Base-by-base conservation (phyloP, 345 rosid genomes). In the Salix viminalis region DNA sequence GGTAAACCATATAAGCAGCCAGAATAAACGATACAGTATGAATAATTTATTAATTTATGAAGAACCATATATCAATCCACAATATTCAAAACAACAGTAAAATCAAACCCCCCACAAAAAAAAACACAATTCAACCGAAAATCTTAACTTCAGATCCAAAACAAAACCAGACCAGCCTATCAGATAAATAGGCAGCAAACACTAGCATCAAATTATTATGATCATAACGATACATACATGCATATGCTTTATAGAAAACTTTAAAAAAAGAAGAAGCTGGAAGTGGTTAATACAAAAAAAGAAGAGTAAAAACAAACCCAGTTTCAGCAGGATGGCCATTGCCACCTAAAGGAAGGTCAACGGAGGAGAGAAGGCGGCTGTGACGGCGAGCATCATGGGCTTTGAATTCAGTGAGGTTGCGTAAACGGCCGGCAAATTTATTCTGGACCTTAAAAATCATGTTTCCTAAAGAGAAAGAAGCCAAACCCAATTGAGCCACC, bases 301-400 rank as follows among this genome's bases (percentile, higher is more conserved):
- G 2, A 26, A 32, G 12, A n/a, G 41, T 4, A 14, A 50, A 65
- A 64, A 82, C 85, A 65, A 71, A 93, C 98, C 99, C 98, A 76
- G 92, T 83, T 60, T 84, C 89, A 23, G 89, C 81, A 24, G 93
- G 97, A 4, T 37, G 79, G 83, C 98, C 96, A 61, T 84, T 88
- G 82, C 99, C 98, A 1, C 98, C 99, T 30, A 95, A 67, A 58
- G 87, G 87, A 41, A 95, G 75, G 80, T 90, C 91, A 70, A 89
- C 52, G 81, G 91, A 75, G 66, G 90, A 73, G 36, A 95, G 91
- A 75, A 90, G 79, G 28, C 99, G 84, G 50, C 89, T 79, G 62
- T 90, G 98, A 19, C 98, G 99, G 70, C 52, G 86, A 32, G 77
- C 76, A 77, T 96, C 99, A 71, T 96, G 98, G 62, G 87, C 81